A percentile compares a stretch with the other conserved stretches of the same genome.
phyloP scores from a whole-genome alignment of 768 basidiomycete genomes.

The Leccinum fibrillosum region DNA sequence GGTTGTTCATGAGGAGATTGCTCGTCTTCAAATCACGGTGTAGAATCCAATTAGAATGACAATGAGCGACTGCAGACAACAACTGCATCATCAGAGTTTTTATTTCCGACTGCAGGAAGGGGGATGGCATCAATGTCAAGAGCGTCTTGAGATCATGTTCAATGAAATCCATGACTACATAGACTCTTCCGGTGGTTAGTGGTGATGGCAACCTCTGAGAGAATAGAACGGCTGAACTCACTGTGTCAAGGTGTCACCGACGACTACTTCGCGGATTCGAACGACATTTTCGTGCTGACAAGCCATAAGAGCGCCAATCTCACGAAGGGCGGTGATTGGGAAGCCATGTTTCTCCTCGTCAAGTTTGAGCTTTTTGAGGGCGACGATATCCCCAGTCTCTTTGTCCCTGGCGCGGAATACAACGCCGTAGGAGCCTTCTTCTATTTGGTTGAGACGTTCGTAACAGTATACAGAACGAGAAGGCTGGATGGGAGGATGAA shows the following conservation, averaged over 20 bases:
- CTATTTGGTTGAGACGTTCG: conserved; percentile 94
- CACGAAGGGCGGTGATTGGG: conserved; percentile 93
- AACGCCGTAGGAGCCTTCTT: conserved; percentile 97
- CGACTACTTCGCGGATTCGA: conserved; percentile 94
- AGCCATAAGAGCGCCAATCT: conserved; percentile 94
- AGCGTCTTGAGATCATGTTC: conserved; percentile 99
- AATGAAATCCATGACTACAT: conserved; percentile 99
- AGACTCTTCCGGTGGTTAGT: conserved; percentile 60
- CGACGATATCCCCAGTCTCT: conserved; percentile 92
- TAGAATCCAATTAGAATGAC: conserved; percentile 96
- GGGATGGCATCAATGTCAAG: conserved; percentile 90
- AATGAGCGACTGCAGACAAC: conserved; percentile 88
- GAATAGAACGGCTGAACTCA: conserved; percentile 48
- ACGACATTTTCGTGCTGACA: conserved; percentile 97
- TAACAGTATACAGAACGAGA: conserved; percentile 94
- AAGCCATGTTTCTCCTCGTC: conserved; percentile 99
- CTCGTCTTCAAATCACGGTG: conserved; percentile 98
- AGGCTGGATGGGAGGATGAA: conserved; percentile 75
- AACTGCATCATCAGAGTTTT: conserved; percentile 95
- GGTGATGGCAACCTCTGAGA: conserved; percentile 7
- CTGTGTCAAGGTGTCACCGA: conserved; percentile 98
- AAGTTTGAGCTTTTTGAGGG: conserved; percentile 95
- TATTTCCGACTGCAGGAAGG: conserved; percentile 96
- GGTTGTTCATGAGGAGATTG: conserved; percentile 98
- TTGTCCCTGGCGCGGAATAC: conserved; percentile 97